Conservation (phyloP, 495 filamentous ascomycete species). For the Xylaria cubensis region DNA sequence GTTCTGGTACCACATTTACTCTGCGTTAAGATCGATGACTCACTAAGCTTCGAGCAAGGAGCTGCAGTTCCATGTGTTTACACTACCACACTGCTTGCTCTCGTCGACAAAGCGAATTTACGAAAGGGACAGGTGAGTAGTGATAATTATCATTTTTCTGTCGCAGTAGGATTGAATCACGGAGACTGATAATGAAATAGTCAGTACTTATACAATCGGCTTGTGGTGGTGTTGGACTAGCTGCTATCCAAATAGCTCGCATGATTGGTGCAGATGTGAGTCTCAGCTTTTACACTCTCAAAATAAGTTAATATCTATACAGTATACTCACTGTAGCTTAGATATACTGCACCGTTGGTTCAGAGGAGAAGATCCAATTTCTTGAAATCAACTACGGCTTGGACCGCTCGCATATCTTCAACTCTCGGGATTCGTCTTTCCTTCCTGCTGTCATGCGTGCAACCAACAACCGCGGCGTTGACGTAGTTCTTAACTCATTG, state of each 20-base stretch:
- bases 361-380: slow-evolving; percentile 46
- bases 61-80: slow-evolving; percentile 56
- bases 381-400: slow-evolving; percentile 49
- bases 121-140: slow-evolving; percentile 34
- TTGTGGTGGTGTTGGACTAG: slow-evolving; percentile 63
- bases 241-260: slow-evolving; percentile 61
- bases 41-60: slow-evolving; percentile 51
- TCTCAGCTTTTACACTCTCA: not conserved
- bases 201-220: slow-evolving; percentile 66
- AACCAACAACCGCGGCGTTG: slow-evolving; percentile 55
- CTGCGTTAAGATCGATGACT: slow-evolving; percentile 44
- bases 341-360: slow-evolving; percentile 54
- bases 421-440: slow-evolving; percentile 43
- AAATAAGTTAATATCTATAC: too few relatives aligned
- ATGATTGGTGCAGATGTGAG: slow-evolving; percentile 53
- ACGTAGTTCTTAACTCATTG: slow-evolving; percentile 39
- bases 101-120: slow-evolving; percentile 41
- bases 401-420: slow-evolving; percentile 54
- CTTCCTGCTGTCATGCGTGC: slow-evolving; percentile 46
- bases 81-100: slow-evolving; percentile 54
- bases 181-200: slow-evolving; percentile 30
- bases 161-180: too few relatives aligned
- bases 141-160: slow-evolving; percentile 24
- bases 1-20: slow-evolving; percentile 6
- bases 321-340: not conserved